These are phyloP conservation scores for Polyrhizophydium stewartii DNA, from an alignment of 371 early-diverging fungal species.

Conservation along the genomic window DNA sequence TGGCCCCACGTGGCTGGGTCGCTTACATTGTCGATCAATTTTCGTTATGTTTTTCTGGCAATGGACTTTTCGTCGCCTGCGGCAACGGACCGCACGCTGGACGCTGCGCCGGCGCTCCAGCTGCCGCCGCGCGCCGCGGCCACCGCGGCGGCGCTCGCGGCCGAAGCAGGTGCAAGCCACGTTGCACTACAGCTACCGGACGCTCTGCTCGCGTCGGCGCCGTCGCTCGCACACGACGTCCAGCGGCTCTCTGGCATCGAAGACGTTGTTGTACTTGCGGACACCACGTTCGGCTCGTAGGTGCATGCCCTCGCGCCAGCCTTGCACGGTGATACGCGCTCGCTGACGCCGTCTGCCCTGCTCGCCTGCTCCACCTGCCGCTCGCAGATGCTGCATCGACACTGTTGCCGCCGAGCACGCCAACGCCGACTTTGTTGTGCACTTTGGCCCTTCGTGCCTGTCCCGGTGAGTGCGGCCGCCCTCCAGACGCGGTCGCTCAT, in stretches of 20 bases:
- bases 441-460: constrained; percentile 90
- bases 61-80: no score
- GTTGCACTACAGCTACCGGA: constrained; percentile 94
- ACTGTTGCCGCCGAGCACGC: constrained; percentile 92
- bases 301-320: not conserved
- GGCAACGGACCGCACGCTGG: no score
- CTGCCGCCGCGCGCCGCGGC: no score
- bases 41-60: no score
- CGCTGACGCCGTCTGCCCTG: not conserved
- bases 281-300: constrained; percentile 87
- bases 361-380: not conserved
- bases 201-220: constrained; percentile 68
- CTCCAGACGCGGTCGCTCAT: not conserved
- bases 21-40: no score
- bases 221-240: constrained; percentile 55
- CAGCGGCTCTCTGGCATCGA: constrained; percentile 32
- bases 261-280: constrained; percentile 73
- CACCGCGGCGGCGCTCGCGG: no score
- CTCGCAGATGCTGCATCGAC: constrained; percentile 87
- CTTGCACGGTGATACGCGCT: not conserved
- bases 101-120: no score
- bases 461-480: constrained; percentile 58
- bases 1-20: no score
- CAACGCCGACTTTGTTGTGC: constrained; percentile 76
- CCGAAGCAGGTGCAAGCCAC: constrained; percentile 4